Base-by-base conservation (phyloP, 495 filamentous ascomycete species). In the Tuber umbilicatum region DNA sequence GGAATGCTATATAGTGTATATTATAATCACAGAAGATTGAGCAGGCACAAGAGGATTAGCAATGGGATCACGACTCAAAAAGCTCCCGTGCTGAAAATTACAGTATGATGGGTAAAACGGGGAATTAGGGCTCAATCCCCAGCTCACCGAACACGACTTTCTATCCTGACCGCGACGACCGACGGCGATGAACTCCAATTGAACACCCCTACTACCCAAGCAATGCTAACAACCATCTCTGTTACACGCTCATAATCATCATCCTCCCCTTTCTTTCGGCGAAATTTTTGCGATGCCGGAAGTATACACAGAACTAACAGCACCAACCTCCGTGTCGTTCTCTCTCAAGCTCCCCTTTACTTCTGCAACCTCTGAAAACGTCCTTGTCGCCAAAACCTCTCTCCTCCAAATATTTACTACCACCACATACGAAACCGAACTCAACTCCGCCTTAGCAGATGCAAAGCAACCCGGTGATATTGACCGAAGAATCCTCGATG, bases 241-340 rank as follows among this genome's bases (percentile, higher is more conserved):
- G 14, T 14, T 64, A 64, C 27, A 27, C 55, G 27, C 55, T 64
- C 55, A 35, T 64, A 64, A 64, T 64, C 27, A 60, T 27, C 47
- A 23, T 19, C 27, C 55, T 14, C 50, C 50, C 23, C 35, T 64
- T 64, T 64, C 14, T 35, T 64, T 16, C 55, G 12, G 27, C 12
- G 55, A 64, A 64, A 64, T 64, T 64, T 38, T 40, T 43, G 71
- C 77, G 70, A 82, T 82, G 81, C 81, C 81, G 19, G 81, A 82
- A 77, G 81, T 82, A 85, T 98, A 97, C 86, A 93, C 92, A 76
- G 94, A 97, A 86, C 85, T 99, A 81, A 89, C 93, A 78, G 90
- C 95, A 84, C 93, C 95, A 35, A 96, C 93, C 80, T 93, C 93
- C 79, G 93, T 99, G 81, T 93, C 93, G 73, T 92, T 97, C 85